Conservation (phyloP, 257 asterid genomes). For the Handroanthus guayacan region DNA sequence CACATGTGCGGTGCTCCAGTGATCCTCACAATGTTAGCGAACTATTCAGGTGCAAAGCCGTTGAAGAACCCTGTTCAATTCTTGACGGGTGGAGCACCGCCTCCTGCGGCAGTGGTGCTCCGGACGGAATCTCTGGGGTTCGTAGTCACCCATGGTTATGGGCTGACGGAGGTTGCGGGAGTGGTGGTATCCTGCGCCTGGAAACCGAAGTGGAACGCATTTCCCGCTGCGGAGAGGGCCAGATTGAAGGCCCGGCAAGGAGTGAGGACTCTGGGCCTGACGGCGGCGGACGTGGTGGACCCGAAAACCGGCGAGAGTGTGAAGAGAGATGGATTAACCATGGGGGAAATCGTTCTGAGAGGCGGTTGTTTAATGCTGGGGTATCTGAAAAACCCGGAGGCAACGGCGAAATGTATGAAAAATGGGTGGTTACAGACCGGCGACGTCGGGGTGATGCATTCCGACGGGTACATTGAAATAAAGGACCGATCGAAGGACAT, state of each 20-base stretch:
- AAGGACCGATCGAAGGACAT: slow-evolving; percentile 79
- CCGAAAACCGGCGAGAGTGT: slow-evolving; percentile 54
- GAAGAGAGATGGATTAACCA: slow-evolving; percentile 54
- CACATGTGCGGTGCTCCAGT: slow-evolving; percentile 95
- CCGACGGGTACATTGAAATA: slow-evolving; percentile 75
- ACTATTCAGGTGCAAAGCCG: slow-evolving; percentile 43
- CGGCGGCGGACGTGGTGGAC: slow-evolving; percentile 69
- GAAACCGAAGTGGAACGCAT: slow-evolving; percentile 65
- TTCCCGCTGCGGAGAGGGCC: slow-evolving; percentile 63
- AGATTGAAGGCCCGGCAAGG: slow-evolving; percentile 76
- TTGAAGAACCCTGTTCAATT: slow-evolving; percentile 50
- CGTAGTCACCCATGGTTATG: slow-evolving; percentile 72
- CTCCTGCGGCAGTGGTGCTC: slow-evolving; percentile 68
- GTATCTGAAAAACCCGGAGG: slow-evolving; percentile 63
- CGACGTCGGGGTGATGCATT: slow-evolving; percentile 78
- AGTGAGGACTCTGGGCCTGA: slow-evolving; percentile 55
- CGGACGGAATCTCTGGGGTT: slow-evolving; percentile 70
- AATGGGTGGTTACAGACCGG: slow-evolving; percentile 83
- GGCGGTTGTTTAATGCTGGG: slow-evolving; percentile 77
- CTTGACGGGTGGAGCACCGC: slow-evolving; percentile 74
- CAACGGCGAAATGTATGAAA: slow-evolving; percentile 54
- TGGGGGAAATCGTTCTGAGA: slow-evolving; percentile 70
- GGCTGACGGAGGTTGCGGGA: slow-evolving; percentile 78
- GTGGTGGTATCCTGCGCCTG: slow-evolving; percentile 73
- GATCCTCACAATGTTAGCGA: slow-evolving; percentile 68